phyloP scores from a whole-genome alignment of 2,329 filamentous ascomycete genomes.

The Neonectria coccinea region DNA sequence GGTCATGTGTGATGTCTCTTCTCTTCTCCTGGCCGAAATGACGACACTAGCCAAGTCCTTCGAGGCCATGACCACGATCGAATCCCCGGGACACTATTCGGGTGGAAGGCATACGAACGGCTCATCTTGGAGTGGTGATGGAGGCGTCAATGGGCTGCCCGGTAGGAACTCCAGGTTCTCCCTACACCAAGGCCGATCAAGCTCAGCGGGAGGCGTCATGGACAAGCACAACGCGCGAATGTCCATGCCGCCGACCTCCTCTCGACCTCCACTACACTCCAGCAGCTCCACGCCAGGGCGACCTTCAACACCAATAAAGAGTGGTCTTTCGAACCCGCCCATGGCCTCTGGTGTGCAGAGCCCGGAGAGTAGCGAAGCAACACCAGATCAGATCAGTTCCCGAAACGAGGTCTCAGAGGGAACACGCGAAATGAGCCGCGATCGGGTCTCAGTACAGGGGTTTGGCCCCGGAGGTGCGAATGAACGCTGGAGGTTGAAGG shows the following conservation, averaged over 20 bases:
- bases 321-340: constrained; percentile 61
- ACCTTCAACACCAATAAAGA: constrained; percentile 64
- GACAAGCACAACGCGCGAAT: constrained; percentile 77
- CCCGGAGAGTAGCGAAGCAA: constrained; percentile 51
- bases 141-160: constrained; percentile 49
- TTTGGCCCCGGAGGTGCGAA: constrained; percentile 78
- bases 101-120: constrained; percentile 56
- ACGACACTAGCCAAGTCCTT: constrained; percentile 78
- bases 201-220: constrained; percentile 62
- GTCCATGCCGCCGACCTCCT: constrained; percentile 80
- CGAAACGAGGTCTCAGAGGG: constrained; percentile 57
- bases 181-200: constrained; percentile 60
- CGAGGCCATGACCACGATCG: constrained; percentile 79
- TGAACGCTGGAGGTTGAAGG: constrained; percentile 83
- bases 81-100: constrained; percentile 74
- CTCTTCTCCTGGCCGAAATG: constrained; percentile 79
- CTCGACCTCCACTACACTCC: constrained; percentile 57
- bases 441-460: constrained; percentile 74
- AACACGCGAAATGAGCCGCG: constrained; percentile 63
- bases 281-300: constrained; percentile 60
- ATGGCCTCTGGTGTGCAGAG: constrained; percentile 61
- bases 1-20: constrained; percentile 82
- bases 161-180: constrained; percentile 69
- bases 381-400: constrained; percentile 55
- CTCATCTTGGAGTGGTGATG: constrained; percentile 55